These are phyloP conservation scores for Harrya chromipes DNA, from an alignment of 768 basidiomycete species.

Conservation along the genomic window DNA sequence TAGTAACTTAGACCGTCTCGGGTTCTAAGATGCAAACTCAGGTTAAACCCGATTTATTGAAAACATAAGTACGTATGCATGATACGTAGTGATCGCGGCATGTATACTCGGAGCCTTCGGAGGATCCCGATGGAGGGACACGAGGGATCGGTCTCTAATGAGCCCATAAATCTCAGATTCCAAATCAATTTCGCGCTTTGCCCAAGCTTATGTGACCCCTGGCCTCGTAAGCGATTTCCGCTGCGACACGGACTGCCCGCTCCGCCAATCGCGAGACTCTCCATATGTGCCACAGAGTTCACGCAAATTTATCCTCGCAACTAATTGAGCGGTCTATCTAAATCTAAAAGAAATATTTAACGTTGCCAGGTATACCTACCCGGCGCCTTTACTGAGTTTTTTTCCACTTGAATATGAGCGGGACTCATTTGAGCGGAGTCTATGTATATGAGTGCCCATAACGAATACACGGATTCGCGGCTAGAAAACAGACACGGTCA, in stretches of 20 bases:
- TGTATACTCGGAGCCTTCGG: constrained; percentile 14
- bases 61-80: constrained; percentile 12
- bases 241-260: not conserved
- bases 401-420: too few relatives aligned
- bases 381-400: constrained; percentile 1
- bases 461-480: not conserved
- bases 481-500: not conserved
- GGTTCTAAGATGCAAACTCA: constrained; percentile 4
- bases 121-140: constrained; percentile 22
- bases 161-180: constrained; percentile 32
- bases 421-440: not conserved
- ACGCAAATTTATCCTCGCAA: not conserved
- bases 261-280: constrained; percentile 6
- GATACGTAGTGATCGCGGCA: constrained; percentile 21
- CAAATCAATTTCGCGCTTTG: constrained; percentile 10
- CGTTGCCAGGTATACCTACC: constrained; percentile 8
- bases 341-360: too few relatives aligned
- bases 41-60: constrained; percentile 14
- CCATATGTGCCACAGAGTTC: not conserved
- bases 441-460: not conserved
- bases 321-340: too few relatives aligned
- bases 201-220: constrained; percentile 18
- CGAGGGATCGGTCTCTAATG: constrained; percentile 16
- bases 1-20: not conserved
- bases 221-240: constrained; percentile 15